A percentile compares a stretch with the other conserved stretches of the same genome.
Evolutionary conservation across 1,284 basidiomycete genomes (phyloP).

Genomic region (Naganishia albida): DNA sequence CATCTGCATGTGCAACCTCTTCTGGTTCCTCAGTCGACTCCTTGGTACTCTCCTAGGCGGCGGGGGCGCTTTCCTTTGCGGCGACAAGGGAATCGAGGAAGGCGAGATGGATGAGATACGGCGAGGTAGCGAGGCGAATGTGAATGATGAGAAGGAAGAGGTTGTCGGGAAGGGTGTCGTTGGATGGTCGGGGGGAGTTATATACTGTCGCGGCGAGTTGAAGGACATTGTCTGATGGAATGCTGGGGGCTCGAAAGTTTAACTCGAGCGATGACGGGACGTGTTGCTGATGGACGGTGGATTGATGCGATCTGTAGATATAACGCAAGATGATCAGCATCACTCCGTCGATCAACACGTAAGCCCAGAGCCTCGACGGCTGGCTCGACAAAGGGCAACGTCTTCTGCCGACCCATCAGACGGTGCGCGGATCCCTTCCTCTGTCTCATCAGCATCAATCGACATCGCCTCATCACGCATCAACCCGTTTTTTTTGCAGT

Average conservation of each 20-base stretch:
- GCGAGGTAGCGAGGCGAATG: neutral
- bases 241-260: neutral
- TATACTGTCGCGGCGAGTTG: neutral
- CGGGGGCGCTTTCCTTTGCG: constrained; percentile 2
- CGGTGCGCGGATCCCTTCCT: neutral
- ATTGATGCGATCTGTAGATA: neutral
- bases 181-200: neutral
- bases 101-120: constrained; percentile 6
- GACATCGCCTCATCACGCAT: neutral
- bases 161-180: neutral
- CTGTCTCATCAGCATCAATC: neutral
- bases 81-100: constrained; percentile 2
- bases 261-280: too few species aligned
- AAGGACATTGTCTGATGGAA: constrained; percentile 12
- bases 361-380: neutral
- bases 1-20: constrained; percentile 12
- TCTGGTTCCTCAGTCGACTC: neutral
- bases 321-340: neutral
- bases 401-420: neutral
- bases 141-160: neutral
- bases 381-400: constrained; percentile 1
- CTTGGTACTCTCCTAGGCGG: constrained; percentile 2
- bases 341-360: neutral
- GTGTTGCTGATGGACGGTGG: neutral
- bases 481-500: neutral